Conservation (phyloP, 2,329 filamentous ascomycete genomes). For the Phialocephala sp. region DNA sequence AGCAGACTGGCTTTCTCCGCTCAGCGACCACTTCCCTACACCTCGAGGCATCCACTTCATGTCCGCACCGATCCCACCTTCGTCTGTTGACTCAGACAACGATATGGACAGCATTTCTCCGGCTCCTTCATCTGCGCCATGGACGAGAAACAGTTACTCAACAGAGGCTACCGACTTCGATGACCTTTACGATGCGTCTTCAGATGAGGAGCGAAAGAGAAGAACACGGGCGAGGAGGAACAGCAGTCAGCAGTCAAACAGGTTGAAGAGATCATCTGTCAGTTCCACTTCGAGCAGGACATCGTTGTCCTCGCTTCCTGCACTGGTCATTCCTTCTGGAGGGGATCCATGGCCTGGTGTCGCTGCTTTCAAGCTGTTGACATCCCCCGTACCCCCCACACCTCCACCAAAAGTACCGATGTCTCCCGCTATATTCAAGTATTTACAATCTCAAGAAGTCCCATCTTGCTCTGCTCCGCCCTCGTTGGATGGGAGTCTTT, state of each 20-base stretch:
- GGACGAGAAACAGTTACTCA: conserved; percentile 66
- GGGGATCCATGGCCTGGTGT: conserved; percentile 53
- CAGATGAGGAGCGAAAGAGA: conserved; percentile 72
- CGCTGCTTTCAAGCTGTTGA: conserved; percentile 53
- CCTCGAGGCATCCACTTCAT: conserved; percentile 71
- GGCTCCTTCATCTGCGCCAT: conserved; percentile 61
- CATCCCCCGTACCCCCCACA: conserved; percentile 66
- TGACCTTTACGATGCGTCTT: conserved; percentile 80
- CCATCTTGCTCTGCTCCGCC: conserved; percentile 82
- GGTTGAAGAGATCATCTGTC: conserved; percentile 38
- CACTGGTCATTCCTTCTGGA: conserved; percentile 55
- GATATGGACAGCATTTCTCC: conserved; percentile 59
- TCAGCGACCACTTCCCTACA: conserved; percentile 69
- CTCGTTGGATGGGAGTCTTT: conserved; percentile 82
- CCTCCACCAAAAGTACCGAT: conserved; percentile 73
- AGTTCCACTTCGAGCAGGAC: conserved; percentile 34
- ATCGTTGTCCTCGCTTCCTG: conserved; percentile 48
- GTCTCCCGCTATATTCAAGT: conserved; percentile 75
- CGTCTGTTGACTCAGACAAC: conserved; percentile 54
- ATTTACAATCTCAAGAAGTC: conserved; percentile 72
- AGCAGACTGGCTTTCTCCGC: conserved; percentile 48
- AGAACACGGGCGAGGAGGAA: conserved; percentile 42
- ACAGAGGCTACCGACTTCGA: conserved; percentile 78
- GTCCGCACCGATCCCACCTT: conserved; percentile 65
- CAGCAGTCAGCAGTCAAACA: conserved; percentile 41